These are phyloP conservation scores for Xylariales sp. DNA, from an alignment of 2,329 filamentous ascomycete genomes.

Conservation along the genomic window DNA sequence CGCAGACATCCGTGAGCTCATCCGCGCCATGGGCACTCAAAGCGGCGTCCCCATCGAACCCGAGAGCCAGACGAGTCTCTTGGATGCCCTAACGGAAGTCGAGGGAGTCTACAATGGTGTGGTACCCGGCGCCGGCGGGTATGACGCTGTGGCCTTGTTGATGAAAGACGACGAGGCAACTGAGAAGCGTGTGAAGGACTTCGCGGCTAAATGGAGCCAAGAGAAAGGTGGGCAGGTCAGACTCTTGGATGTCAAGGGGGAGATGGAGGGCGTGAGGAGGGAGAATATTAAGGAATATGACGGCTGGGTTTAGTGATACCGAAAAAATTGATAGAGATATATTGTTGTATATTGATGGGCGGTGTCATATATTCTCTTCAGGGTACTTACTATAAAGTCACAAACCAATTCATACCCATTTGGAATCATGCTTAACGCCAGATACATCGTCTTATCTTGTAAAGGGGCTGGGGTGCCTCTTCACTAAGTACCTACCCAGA, in stretches of 20 bases:
- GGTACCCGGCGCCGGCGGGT: conserved; percentile 93
- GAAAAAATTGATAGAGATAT: not conserved
- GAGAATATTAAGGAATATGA: conserved; percentile 46
- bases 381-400: not conserved
- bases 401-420: not conserved
- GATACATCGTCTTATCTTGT: not conserved
- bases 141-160: conserved; percentile 86
- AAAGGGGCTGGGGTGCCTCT: not conserved
- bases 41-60: conserved; percentile 92
- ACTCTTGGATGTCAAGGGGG: conserved; percentile 62
- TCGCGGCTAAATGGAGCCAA: conserved; percentile 73
- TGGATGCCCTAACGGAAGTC: conserved; percentile 78
- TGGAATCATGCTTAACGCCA: not conserved
- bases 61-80: conserved; percentile 80
- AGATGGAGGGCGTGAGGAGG: conserved; percentile 50
- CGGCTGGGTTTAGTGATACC: conserved; percentile 44
- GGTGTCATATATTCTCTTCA: not conserved
- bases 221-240: conserved; percentile 72
- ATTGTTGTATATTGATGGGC: conserved; percentile 10
- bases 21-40: conserved; percentile 79
- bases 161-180: conserved; percentile 78
- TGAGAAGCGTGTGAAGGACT: conserved; percentile 66
- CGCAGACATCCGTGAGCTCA: conserved; percentile 67
- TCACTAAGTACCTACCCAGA: not conserved
- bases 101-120: conserved; percentile 90